These are phyloP conservation scores for Cryphonectria naterciae DNA, from an alignment of 2,329 filamentous ascomycete genomes.

Conservation along the genomic window DNA sequence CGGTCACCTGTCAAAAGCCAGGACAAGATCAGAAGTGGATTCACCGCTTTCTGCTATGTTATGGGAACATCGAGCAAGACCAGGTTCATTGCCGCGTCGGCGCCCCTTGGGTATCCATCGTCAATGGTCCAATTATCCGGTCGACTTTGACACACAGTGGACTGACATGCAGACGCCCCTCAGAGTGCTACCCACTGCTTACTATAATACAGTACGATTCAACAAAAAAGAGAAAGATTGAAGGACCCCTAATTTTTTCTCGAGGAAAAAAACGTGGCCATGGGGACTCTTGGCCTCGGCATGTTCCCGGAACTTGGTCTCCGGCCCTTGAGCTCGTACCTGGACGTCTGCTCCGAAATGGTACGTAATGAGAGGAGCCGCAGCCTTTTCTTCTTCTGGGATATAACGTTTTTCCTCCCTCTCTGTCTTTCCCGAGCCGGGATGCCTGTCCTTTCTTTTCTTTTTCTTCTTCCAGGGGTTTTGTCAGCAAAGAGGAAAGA, in stretches of 20 bases:
- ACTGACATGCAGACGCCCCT: not conserved
- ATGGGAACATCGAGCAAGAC: not conserved
- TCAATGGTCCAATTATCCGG: not conserved
- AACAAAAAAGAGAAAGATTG: not conserved
- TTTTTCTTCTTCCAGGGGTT: not conserved
- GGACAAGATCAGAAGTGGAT: conserved; percentile 2
- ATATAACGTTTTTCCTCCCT: not conserved
- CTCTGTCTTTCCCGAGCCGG: not conserved
- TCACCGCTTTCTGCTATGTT: not conserved
- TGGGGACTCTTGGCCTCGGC: conserved; percentile 16
- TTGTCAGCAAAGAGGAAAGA: not conserved
- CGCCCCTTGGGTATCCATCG: not conserved
- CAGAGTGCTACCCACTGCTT: not conserved
- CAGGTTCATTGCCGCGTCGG: conserved; percentile 3
- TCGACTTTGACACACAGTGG: conserved; percentile 15
- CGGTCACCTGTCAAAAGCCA: conserved; percentile 15
- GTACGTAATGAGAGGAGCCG: conserved; percentile 21
- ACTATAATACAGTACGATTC: not conserved
- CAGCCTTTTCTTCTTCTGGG: not conserved
- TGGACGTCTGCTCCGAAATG: conserved; percentile 21
- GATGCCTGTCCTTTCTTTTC: not conserved
- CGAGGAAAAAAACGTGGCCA: conserved; percentile 24
- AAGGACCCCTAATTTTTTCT: conserved; percentile 23
- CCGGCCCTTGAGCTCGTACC: conserved; percentile 6
- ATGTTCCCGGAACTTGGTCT: conserved; percentile 21